Conservation (phyloP, 1,139 yeast species). For the Lodderomyces parapsilosis region DNA sequence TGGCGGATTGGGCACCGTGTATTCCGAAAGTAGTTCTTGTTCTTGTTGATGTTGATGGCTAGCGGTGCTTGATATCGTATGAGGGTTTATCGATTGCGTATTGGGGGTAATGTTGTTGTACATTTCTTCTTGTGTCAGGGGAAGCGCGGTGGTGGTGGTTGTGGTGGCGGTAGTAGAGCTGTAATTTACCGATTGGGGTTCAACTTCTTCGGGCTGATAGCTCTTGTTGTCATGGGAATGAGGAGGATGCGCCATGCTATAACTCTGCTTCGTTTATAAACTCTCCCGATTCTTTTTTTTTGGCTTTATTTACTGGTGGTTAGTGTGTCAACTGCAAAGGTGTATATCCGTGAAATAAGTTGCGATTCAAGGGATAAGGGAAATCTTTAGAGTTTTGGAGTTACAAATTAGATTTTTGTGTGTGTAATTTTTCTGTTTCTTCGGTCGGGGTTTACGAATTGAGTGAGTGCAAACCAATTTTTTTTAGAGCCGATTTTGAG, state of each 20-base stretch:
- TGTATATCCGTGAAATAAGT: background rate
- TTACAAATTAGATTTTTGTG: no score
- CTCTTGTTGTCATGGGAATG: background rate
- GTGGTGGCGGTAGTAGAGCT: no score
- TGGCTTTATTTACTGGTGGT: no score
- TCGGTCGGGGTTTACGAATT: no score
- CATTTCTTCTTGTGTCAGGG: slow-evolving; percentile 1
- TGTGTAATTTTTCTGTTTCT: no score
- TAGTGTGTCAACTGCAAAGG: no score
- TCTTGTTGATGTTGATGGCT: slow-evolving; percentile 48
- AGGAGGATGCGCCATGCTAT: background rate
- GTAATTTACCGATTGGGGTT: slow-evolving; percentile 3
- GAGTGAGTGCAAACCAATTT: no score
- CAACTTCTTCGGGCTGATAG: background rate
- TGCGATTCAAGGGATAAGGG: background rate
- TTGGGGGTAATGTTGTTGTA: background rate
- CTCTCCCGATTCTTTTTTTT: no score
- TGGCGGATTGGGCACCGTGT: slow-evolving; percentile 46
- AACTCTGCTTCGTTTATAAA: background rate
- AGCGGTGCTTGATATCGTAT: slow-evolving; percentile 34
- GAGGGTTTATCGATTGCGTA: slow-evolving; percentile 11
- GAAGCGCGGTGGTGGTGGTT: background rate
- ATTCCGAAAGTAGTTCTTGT: slow-evolving; percentile 40
- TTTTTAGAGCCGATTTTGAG: no score
- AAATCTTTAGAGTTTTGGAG: background rate